Evolutionary conservation across 2,329 filamentous ascomycete species (phyloP).

Genomic region (Penicillium sp.): DNA sequence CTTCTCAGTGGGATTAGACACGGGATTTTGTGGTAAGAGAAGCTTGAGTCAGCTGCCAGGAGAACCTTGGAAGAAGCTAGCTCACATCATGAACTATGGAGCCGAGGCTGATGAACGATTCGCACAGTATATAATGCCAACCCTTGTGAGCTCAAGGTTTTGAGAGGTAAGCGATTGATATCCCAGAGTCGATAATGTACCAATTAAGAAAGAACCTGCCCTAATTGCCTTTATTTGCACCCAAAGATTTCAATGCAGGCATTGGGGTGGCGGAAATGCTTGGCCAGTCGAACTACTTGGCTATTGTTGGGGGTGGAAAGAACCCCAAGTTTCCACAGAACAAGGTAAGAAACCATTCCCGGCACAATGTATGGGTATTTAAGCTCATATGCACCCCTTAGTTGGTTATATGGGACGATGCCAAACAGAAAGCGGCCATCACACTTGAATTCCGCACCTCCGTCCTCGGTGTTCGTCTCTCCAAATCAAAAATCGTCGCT

Average conservation of each 20-base stretch:
- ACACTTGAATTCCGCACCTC: constrained; percentile 76
- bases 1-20: constrained; percentile 83
- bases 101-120: constrained; percentile 19
- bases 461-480: constrained; percentile 76
- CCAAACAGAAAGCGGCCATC: constrained; percentile 71
- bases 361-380: not conserved
- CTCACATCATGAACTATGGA: constrained; percentile 2
- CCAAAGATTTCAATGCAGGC: constrained; percentile 72
- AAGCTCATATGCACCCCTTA: constrained; percentile 18
- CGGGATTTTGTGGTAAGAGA: constrained; percentile 75
- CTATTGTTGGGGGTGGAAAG: constrained; percentile 82
- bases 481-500: constrained; percentile 73
- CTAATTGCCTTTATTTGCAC: not conserved
- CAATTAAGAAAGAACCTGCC: not conserved
- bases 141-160: constrained; percentile 67
- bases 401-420: constrained; percentile 89
- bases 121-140: constrained; percentile 69
- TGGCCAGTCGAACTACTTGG: constrained; percentile 80
- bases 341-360: constrained; percentile 57
- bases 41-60: not conserved
- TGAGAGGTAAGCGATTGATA: constrained; percentile 49
- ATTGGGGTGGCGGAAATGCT: constrained; percentile 84
- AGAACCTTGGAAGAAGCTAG: not conserved
- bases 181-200: not conserved
- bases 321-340: constrained; percentile 83